phyloP scores from a whole-genome alignment of 169 alveolate species.

The Theileria luwenshuni region DNA sequence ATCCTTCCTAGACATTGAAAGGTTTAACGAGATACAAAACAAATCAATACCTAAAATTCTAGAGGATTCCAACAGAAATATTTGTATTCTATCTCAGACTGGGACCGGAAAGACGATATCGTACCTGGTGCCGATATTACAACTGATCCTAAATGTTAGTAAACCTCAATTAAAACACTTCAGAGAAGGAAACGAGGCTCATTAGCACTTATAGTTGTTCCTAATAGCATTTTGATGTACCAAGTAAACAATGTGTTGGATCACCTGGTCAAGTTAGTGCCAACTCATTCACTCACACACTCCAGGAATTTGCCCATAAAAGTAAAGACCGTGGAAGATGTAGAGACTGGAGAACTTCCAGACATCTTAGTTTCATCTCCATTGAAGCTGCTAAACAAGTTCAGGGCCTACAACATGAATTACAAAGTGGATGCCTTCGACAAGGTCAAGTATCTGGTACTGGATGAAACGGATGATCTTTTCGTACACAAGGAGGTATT shows the following conservation, averaged over 20 bases:
- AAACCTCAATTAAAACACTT: background rate
- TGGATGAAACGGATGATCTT: conserved; percentile 62
- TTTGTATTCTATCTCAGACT: conserved; percentile 74
- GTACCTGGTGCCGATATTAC: conserved; percentile 88
- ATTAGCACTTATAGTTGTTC: conserved; percentile 36
- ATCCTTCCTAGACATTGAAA: conserved; percentile 5
- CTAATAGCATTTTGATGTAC: conserved; percentile 38
- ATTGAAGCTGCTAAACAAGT: conserved; percentile 36
- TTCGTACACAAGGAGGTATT: conserved; percentile 26
- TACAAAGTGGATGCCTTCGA: conserved; percentile 47
- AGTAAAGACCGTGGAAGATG: conserved; percentile 34
- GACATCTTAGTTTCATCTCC: conserved; percentile 45
- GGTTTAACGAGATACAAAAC: conserved; percentile 29
- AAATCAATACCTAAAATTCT: conserved; percentile 22
- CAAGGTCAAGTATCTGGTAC: conserved; percentile 37
- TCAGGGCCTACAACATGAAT: conserved; percentile 48
- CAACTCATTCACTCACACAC: too few relatives aligned
- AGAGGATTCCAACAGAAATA: conserved; percentile 27
- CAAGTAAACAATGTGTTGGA: conserved; percentile 42
- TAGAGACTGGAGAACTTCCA: conserved; percentile 59
- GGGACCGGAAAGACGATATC: conserved; percentile 91
- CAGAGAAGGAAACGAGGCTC: conserved; percentile 16
- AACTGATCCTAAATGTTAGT: conserved; percentile 1
- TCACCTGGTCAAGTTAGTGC: conserved; percentile 33
- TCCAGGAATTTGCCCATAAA: conserved; percentile 35